These are phyloP conservation scores for Chytriomyces confervae DNA, from an alignment of 192 early-diverging fungal species.

Conservation along the genomic window DNA sequence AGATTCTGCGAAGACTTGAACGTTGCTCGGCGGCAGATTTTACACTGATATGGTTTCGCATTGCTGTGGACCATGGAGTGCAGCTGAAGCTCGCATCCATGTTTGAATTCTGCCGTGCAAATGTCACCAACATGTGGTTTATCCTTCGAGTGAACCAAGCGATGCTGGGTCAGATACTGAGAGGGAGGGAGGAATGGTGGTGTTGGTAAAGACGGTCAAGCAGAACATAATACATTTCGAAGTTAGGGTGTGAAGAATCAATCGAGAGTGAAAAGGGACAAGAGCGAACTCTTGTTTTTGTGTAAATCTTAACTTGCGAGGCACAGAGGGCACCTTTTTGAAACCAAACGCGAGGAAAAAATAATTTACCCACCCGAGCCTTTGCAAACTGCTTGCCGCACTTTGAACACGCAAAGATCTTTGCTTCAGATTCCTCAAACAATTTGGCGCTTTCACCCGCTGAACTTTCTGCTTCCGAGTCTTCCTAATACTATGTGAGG, in stretches of 20 bases:
- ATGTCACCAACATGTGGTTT: slow-evolving; percentile 4
- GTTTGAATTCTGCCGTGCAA: slow-evolving; percentile 4
- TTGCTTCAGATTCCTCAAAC: not conserved
- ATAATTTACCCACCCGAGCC: slow-evolving; percentile 2
- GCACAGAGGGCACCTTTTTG: too few species aligned
- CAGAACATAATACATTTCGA: not conserved
- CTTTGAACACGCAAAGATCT: not conserved
- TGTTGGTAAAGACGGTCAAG: too few species aligned
- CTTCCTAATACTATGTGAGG: too few species aligned
- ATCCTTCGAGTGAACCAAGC: not conserved
- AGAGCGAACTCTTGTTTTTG: not conserved
- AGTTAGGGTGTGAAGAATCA: too few species aligned
- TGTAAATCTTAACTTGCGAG: not conserved
- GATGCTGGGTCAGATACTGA: slow-evolving; percentile 15
- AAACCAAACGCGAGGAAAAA: not conserved
- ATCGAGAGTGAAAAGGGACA: not conserved
- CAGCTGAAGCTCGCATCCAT: not conserved
- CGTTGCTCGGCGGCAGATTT: not conserved
- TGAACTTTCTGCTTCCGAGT: too few species aligned
- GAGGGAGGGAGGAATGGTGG: not conserved
- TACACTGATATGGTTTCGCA: not conserved
- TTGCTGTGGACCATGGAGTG: not conserved
- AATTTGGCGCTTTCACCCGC: not conserved
- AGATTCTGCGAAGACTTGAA: slow-evolving; percentile 18
- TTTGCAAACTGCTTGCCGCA: slow-evolving; percentile 19